A percentile compares a stretch with the other conserved stretches of the same genome.
Conservation (phyloP, 73 alveolate genomes). For the Stentor roeselii region DNA sequence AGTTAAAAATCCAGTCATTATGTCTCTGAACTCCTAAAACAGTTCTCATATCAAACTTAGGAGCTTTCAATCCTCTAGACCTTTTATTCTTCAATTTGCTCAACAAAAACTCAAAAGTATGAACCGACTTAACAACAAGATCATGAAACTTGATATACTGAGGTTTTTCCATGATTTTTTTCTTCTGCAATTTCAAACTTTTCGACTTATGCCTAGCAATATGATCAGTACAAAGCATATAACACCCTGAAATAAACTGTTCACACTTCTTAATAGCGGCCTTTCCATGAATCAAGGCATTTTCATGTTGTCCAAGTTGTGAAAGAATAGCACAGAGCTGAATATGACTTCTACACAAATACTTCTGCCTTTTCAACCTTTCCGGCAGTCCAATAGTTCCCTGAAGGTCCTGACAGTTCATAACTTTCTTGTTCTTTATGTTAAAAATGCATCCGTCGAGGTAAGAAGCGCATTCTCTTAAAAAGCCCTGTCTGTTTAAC, state of each 20-base stretch:
- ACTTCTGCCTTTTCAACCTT: slow-evolving; percentile 32
- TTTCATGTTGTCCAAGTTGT: slow-evolving; percentile 62
- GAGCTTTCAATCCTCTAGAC: neutral
- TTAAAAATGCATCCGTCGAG: slow-evolving; percentile 53
- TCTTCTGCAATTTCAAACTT: neutral
- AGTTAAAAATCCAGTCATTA: slow-evolving; percentile 87
- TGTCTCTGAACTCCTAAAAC: slow-evolving; percentile 64
- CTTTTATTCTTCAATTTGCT: neutral
- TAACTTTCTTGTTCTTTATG: neutral
- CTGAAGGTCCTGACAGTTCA: neutral
- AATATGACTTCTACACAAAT: slow-evolving; percentile 52
- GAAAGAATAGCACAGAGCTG: slow-evolving; percentile 83
- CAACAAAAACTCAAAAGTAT: slow-evolving; percentile 6
- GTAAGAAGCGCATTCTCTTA: slow-evolving; percentile 51
- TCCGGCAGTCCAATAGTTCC: slow-evolving; percentile 8
- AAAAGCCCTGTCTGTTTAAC: slow-evolving; percentile 31
- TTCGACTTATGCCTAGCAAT: neutral
- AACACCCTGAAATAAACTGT: slow-evolving; percentile 41
- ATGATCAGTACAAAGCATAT: slow-evolving; percentile 26
- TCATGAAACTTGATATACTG: slow-evolving; percentile 19
- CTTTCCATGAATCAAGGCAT: slow-evolving; percentile 73
- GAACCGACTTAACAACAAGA: neutral
- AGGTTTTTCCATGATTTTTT: neutral
- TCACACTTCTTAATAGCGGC: slow-evolving; percentile 61
- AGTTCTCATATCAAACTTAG: slow-evolving; percentile 39